Evolutionary conservation across 2,329 filamentous ascomycete genomes (phyloP).

Genomic region (Paracorniculantispora psalliotae): DNA sequence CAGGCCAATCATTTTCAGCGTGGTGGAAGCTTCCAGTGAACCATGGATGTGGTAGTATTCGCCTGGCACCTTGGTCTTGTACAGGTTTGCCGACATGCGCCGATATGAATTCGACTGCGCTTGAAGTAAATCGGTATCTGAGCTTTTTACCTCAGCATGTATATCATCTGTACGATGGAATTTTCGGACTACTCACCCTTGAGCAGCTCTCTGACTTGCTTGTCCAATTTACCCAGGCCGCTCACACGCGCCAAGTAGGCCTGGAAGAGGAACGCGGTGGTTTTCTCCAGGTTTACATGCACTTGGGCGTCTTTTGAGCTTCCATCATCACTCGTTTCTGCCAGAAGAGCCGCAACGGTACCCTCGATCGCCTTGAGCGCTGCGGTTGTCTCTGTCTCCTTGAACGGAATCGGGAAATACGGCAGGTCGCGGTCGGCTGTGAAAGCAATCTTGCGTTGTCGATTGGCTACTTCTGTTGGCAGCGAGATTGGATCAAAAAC

Average conservation of each 20-base stretch:
- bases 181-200: slow-evolving; percentile 23
- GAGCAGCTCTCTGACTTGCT: slow-evolving; percentile 26
- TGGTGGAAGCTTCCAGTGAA: slow-evolving; percentile 65
- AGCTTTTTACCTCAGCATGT: too few relatives aligned
- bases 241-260: slow-evolving; percentile 33
- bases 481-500: slow-evolving; percentile 26
- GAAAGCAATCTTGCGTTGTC: slow-evolving; percentile 27
- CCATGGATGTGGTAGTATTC: slow-evolving; percentile 73
- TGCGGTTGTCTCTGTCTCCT: slow-evolving; percentile 40
- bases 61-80: slow-evolving; percentile 59
- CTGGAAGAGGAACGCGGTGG: slow-evolving; percentile 38
- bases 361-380: slow-evolving; percentile 41
- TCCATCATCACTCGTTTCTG: slow-evolving; percentile 21
- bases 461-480: slow-evolving; percentile 23
- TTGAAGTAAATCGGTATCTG: slow-evolving; percentile 66
- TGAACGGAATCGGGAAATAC: slow-evolving; percentile 44
- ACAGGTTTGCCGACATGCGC: slow-evolving; percentile 67
- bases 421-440: slow-evolving; percentile 30
- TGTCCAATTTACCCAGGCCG: slow-evolving; percentile 34
- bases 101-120: slow-evolving; percentile 69
- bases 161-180: too few relatives aligned
- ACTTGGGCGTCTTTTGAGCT: slow-evolving; percentile 19
- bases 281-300: slow-evolving; percentile 33
- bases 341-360: slow-evolving; percentile 28
- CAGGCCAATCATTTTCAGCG: slow-evolving; percentile 65